Evolutionary conservation across 2,329 filamentous ascomycete genomes (phyloP), one percentile per base, ranked within the genome.

Genomic region (Cladophialophora chaetospira): DNA sequence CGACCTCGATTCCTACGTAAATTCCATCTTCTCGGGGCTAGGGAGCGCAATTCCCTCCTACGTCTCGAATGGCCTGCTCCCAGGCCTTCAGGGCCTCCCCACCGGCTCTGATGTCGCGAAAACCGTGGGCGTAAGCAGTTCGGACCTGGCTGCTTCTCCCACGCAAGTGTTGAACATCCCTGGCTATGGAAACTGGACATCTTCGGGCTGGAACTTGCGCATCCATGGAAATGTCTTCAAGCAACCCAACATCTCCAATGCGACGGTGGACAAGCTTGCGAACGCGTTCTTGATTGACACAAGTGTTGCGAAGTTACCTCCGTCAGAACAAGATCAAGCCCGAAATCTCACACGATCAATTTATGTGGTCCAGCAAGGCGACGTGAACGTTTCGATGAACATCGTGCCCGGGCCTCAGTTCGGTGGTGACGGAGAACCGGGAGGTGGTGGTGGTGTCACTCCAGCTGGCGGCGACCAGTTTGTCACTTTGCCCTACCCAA

Each of bases 161-260:
- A 89, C 87, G 0, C 80, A 88, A 60, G 87, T 88, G 3, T 72
- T 91, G 58, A 91, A 90, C 62, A 69, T 91, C 6, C 87, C 87
- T 72, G 76, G 77, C 9, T 88, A 88, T 63, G 88, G 79, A n/a
- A 92, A 92, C 62, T 92, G 87, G 84, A 91, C 88, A 1, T 77
- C 85, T n/a, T 72, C 84, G 56, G 87, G 87, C 29, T 92, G 89
- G 89, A 89, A 86, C 61, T 79, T 91, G 3, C 81, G 88, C 25
- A 83, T 91, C 61, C 88, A 88, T 63, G 89, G 88, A 64, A 91
- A 91, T 66, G 85, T 91, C n/a, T 92, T 86, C 78, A 91, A 91
- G 71, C 82, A 88, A 60, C 88, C 88, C 1, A 82, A 88, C 57
- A 85, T 88, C 29, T 81, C 80, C 1, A 77, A 83, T 63, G 74